Evolutionary conservation across 2,329 filamentous ascomycete species (phyloP), one percentile per base, ranked within the genome.

Genomic region (Ophiosphaerella herpotricha): DNA sequence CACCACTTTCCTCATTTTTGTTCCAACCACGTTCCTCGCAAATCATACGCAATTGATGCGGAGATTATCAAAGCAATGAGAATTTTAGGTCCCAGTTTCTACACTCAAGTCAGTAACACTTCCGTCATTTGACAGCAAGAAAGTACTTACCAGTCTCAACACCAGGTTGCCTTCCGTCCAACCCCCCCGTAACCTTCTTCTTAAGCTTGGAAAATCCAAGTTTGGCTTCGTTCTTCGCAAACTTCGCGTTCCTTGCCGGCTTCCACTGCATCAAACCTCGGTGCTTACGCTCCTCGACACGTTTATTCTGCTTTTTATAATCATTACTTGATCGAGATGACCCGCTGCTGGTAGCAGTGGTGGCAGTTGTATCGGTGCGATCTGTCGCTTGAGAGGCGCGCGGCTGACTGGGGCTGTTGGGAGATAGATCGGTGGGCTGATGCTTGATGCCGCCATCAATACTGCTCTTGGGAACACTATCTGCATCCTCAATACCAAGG

Each of bases 241-340:
- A 97, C 59, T 86, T 85, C 18, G 85, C 79, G 68, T 96, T 96
- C 35, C 93, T 82, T 70, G 92, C 89, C 0, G 93, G 92, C 66
- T 86, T 89, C 91, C 92, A 97, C 73, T 97, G 93, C 90, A 97
- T 96, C 68, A 96, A 66, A 0, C 93, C 93, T 9, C 92, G 82
- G 61, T 97, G 91, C 75, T 92, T 91, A 0, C 92, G 84, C 70
- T 92, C 88, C 69, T 97, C 80, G 39, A 77, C 75, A 40, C 89
- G 85, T 55, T 88, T 85, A 67, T 87, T 90, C 55, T 85, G 82
- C 48, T 80, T 79, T 62, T 85, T 85, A 69, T 88, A 85, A 18
- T 87, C 81, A 68, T 85, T 85, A 67, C 52, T 58, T 34, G 61
- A 72, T 48, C 44, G 67, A 1, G 57, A 47, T 7, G 58, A 60